Evolutionary conservation across 768 basidiomycete genomes (phyloP).

Genomic region (Chalciporus chontae): DNA sequence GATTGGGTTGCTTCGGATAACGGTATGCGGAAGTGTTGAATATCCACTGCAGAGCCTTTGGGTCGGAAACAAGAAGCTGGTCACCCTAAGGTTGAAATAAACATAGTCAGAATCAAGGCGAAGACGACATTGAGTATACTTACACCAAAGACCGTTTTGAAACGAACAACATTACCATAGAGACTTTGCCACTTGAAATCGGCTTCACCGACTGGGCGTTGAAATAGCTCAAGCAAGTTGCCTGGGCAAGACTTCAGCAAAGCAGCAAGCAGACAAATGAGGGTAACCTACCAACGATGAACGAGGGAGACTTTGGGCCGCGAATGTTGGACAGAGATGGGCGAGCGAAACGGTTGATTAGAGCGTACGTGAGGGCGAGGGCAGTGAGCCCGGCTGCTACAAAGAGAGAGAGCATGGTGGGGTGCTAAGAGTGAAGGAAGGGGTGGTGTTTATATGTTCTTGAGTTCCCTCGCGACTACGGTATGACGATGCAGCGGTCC

Average conservation of each 20-base stretch:
- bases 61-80: conserved; percentile 43
- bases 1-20: conserved; percentile 36
- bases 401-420: conserved; percentile 9
- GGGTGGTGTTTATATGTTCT: conserved; percentile 1
- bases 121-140: not conserved
- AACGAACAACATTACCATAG: conserved; percentile 29
- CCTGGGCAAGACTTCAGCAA: conserved; percentile 22
- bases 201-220: conserved; percentile 20
- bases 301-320: conserved; percentile 22
- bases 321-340: conserved; percentile 14
- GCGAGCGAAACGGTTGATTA: not conserved
- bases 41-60: conserved; percentile 41
- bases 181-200: conserved; percentile 30
- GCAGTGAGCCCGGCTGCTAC: conserved; percentile 1
- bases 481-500: not conserved
- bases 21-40: conserved; percentile 42
- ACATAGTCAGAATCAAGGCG: conserved; percentile 4
- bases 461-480: conserved; percentile 3
- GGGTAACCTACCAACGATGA: conserved; percentile 14
- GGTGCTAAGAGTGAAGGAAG: not conserved
- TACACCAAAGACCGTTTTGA: conserved; percentile 28
- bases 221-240: conserved; percentile 28
- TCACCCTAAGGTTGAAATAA: conserved; percentile 34
- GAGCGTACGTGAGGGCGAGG: conserved; percentile 6
- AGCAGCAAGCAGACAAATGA: conserved; percentile 8